A percentile compares a stretch with the other conserved stretches of the same genome.
Conservation (phyloP, 495 filamentous ascomycete genomes). For the Schizothecium vesticola region DNA sequence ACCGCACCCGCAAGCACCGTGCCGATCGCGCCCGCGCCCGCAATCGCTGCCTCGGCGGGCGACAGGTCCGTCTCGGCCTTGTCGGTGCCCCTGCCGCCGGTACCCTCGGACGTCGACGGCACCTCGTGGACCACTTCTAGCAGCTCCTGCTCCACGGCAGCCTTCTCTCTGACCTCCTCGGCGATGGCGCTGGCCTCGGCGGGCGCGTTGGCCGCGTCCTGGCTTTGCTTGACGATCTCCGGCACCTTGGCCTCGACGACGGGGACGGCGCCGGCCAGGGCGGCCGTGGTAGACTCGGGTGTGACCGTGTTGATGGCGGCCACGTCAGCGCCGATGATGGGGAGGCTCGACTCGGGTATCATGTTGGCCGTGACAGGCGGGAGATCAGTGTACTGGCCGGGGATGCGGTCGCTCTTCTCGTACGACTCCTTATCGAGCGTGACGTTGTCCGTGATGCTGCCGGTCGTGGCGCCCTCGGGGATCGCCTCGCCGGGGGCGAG, state of each 20-base stretch:
- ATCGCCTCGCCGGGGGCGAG: constrained; percentile 55
- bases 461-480: constrained; percentile 53
- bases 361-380: constrained; percentile 58
- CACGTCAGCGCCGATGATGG: constrained; percentile 50
- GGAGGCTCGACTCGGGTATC: constrained; percentile 84
- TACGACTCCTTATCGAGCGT: constrained; percentile 80
- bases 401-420: constrained; percentile 54
- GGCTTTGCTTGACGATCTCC: constrained; percentile 61
- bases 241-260: constrained; percentile 54
- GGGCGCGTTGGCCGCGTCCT: constrained; percentile 51
- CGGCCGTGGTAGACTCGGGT: constrained; percentile 65
- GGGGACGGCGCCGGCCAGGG: constrained; percentile 49
- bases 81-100: constrained; percentile 39
- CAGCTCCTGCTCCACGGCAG: constrained; percentile 56
- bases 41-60: constrained; percentile 33
- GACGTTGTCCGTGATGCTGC: constrained; percentile 55
- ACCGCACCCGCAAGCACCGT: constrained; percentile 2
- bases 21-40: constrained; percentile 9
- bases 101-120: constrained; percentile 54
- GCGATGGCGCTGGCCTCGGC: constrained; percentile 57
- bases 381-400: constrained; percentile 49
- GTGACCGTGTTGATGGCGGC: constrained; percentile 55
- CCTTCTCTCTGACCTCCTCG: constrained; percentile 56
- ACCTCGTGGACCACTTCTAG: constrained; percentile 52
- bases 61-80: constrained; percentile 40